These are phyloP conservation scores for Phytophthora sojae DNA, from an alignment of 352 stramenopile genomes.

Conservation along the genomic window DNA sequence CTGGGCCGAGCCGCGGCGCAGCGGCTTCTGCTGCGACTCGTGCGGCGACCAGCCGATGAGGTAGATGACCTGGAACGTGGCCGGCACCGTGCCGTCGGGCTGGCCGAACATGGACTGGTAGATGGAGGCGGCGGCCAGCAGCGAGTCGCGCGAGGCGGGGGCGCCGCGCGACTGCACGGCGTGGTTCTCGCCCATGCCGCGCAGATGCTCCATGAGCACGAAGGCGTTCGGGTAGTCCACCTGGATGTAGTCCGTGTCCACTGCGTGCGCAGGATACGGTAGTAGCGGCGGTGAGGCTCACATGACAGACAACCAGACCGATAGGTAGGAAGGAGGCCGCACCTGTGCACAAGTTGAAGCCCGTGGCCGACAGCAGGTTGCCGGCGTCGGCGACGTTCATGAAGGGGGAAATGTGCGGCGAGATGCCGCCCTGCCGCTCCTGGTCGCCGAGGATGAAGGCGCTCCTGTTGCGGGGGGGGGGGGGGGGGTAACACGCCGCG, in stretches of 20 bases:
- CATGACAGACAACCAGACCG: background rate
- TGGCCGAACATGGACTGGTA: constrained; percentile 95
- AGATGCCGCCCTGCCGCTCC: constrained; percentile 95
- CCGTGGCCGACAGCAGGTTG: constrained; percentile 91
- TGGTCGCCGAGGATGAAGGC: constrained; percentile 96
- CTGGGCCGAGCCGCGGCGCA: constrained; percentile 81
- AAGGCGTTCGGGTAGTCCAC: constrained; percentile 96
- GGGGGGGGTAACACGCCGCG: too few relatives aligned
- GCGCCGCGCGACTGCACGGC: constrained; percentile 71
- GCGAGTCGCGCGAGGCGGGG: constrained; percentile 90
- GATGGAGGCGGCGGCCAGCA: constrained; percentile 94
- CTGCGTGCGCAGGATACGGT: constrained; percentile 30
- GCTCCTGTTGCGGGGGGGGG: constrained; percentile 47
- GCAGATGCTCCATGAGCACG: constrained; percentile 96
- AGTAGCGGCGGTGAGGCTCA: background rate
- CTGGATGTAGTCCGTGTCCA: constrained; percentile 97
- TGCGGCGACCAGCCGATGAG: constrained; percentile 98
- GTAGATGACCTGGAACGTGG: constrained; percentile 97
- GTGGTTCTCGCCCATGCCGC: constrained; percentile 97
- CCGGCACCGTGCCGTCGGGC: constrained; percentile 90
- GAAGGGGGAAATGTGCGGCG: constrained; percentile 95
- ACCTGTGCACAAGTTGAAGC: constrained; percentile 95
- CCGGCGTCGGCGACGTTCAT: constrained; percentile 96
- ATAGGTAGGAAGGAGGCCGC: background rate
- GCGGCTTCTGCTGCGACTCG: constrained; percentile 94